Conservation (phyloP, 2,329 filamentous ascomycete species). For the Arthroderma sp. region DNA sequence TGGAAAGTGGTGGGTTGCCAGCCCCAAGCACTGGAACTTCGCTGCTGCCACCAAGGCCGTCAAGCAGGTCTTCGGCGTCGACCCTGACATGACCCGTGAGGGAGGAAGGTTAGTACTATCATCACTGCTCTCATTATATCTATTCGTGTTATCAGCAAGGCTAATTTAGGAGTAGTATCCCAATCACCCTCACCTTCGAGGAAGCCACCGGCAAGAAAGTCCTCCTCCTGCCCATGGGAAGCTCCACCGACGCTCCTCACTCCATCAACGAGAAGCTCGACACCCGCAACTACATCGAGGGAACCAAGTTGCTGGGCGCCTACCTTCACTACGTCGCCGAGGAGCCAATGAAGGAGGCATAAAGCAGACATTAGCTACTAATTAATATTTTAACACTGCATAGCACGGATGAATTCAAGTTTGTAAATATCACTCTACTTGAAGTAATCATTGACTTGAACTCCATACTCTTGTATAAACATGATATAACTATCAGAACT, state of each 20-base stretch:
- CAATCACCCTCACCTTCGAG: constrained; percentile 93
- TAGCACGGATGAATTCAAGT: no score
- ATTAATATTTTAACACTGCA: no score
- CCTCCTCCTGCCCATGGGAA: constrained; percentile 88
- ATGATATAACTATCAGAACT: no score
- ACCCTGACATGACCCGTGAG: constrained; percentile 91
- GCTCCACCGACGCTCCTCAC: constrained; percentile 89
- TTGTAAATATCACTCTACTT: no score
- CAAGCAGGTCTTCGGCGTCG: constrained; percentile 82
- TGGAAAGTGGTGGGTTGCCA: constrained; percentile 98
- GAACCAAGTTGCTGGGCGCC: constrained; percentile 85
- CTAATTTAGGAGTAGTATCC: constrained; percentile 51
- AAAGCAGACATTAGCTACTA: background rate
- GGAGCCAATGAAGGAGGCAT: constrained; percentile 49
- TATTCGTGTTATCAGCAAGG: constrained; percentile 8
- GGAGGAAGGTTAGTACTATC: constrained; percentile 59
- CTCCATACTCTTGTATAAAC: no score
- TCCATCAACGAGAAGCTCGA: constrained; percentile 98
- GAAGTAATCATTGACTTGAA: no score
- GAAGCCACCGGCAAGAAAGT: constrained; percentile 98
- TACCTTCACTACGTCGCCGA: constrained; percentile 94
- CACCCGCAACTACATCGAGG: constrained; percentile 94
- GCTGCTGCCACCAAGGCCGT: constrained; percentile 88
- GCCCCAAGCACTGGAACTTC: constrained; percentile 99
- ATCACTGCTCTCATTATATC: constrained; percentile 6